Conservation (phyloP, 805 yeast genomes). For the Nakazawaea wyomingensis region DNA sequence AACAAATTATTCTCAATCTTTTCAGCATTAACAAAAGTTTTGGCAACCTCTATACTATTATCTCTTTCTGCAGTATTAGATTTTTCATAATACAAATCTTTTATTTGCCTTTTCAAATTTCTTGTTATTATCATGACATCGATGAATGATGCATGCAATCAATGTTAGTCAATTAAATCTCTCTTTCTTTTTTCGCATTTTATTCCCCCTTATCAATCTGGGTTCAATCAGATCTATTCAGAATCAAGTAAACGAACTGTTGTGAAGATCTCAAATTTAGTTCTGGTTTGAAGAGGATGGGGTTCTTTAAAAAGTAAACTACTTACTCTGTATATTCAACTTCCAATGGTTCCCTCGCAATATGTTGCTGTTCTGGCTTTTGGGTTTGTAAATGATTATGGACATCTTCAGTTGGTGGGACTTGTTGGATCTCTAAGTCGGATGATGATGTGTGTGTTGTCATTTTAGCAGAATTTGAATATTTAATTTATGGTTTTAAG, state of each 20-base stretch:
- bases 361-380: neutral
- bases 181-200: too few species aligned
- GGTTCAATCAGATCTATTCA: too few species aligned
- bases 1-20: slow-evolving; percentile 7
- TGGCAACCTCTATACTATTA: slow-evolving; percentile 4
- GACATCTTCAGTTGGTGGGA: neutral
- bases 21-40: neutral
- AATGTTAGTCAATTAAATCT: too few species aligned
- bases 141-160: too few species aligned
- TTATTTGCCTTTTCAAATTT: slow-evolving; percentile 5
- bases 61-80: slow-evolving; percentile 1
- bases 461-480: neutral
- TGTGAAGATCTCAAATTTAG: too few species aligned
- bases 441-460: neutral
- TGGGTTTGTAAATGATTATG: neutral
- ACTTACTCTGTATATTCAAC: slow-evolving; percentile 10
- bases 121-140: too few species aligned
- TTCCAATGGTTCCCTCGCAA: neutral
- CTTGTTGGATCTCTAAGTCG: neutral
- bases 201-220: too few species aligned
- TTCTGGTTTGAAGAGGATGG: too few species aligned
- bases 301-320: too few species aligned
- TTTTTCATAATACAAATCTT: slow-evolving; percentile 8
- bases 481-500: too few species aligned
- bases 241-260: too few species aligned